A percentile compares a stretch with the other conserved stretches of the same genome.
These are phyloP conservation scores for Glycyrrhiza uralensis DNA, from an alignment of 306 rosid species.

Conservation along the genomic window DNA sequence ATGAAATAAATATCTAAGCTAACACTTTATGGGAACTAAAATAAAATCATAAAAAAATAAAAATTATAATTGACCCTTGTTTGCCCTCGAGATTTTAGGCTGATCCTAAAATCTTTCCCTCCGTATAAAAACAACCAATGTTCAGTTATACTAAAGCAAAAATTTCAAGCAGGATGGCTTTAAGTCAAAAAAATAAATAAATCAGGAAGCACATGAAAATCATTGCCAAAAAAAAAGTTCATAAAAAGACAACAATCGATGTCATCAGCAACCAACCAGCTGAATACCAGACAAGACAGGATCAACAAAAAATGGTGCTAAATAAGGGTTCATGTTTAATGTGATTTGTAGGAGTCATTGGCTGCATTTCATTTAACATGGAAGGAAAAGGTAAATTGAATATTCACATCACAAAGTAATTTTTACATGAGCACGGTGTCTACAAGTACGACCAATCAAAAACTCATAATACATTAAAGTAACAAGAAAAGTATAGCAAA, in stretches of 20 bases:
- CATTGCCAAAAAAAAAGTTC: not conserved
- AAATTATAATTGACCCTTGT: not conserved
- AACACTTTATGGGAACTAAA: not conserved
- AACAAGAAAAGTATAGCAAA: not conserved
- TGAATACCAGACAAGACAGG: not conserved
- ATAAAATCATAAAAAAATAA: not conserved
- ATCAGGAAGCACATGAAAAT: not conserved
- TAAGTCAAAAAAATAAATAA: not conserved
- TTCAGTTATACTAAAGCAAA: slow-evolving; percentile 6
- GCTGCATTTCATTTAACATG: not conserved
- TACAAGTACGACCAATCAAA: not conserved
- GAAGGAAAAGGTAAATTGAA: slow-evolving; percentile 4
- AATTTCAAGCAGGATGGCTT: not conserved
- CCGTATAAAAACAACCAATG: not conserved
- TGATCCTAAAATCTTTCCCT: not conserved
- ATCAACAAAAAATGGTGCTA: not conserved
- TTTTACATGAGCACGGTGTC: not conserved
- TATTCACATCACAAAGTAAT: not conserved
- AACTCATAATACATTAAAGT: not conserved
- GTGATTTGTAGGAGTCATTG: not conserved
- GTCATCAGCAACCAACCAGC: not conserved
- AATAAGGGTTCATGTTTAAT: slow-evolving; percentile 7
- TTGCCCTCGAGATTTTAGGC: not conserved
- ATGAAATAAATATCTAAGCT: not conserved
- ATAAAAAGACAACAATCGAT: not conserved